phyloP scores from a whole-genome alignment of 257 asterid genomes.

The Solanum neorickii region DNA sequence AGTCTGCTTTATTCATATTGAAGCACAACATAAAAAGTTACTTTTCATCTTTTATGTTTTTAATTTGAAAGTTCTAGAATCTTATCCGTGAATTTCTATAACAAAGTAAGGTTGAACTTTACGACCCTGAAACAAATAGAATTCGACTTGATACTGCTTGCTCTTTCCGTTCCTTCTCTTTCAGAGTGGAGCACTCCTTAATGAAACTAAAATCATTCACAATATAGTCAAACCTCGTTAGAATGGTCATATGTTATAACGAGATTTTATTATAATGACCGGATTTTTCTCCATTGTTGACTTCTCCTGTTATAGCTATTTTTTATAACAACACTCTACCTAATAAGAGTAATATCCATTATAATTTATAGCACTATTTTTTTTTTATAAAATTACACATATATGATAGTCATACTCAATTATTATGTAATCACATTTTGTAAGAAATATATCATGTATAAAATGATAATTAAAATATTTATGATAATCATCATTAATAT shows the following conservation, averaged over 20 bases:
- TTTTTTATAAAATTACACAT: too few species aligned
- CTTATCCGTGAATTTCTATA: neutral
- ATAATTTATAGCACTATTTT: neutral
- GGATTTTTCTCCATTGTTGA: neutral
- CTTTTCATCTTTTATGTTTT: neutral
- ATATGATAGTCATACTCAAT: neutral
- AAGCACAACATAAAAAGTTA: neutral
- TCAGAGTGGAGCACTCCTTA: neutral
- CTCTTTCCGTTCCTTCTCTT: neutral
- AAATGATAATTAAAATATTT: too few species aligned
- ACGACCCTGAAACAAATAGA: neutral
- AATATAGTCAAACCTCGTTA: neutral
- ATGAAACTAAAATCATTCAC: neutral
- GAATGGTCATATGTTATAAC: neutral
- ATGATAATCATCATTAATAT: neutral
- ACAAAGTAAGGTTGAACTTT: neutral
- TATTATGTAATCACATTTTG: too few species aligned
- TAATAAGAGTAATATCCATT: neutral
- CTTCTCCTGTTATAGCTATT: neutral
- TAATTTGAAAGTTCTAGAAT: neutral
- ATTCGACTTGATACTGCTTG: neutral
- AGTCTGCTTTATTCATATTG: neutral
- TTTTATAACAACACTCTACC: neutral
- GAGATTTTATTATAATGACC: neutral
- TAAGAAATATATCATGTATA: neutral